Conservation (phyloP, 345 rosid genomes). For the Firmiana major region DNA sequence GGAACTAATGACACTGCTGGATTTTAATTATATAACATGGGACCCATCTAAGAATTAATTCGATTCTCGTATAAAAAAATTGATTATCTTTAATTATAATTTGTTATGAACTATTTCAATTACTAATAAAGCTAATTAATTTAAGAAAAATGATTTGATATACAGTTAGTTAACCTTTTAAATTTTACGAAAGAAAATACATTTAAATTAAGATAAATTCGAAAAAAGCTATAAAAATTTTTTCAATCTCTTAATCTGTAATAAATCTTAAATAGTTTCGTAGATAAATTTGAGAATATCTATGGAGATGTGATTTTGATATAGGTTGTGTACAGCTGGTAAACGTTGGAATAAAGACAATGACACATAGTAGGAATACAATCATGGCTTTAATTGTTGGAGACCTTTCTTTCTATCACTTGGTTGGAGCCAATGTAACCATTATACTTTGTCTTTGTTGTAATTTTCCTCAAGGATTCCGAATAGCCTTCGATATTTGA, state of each 20-base stretch:
- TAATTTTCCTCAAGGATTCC: background rate
- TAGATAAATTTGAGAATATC: too few species aligned
- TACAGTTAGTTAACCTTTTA: too few species aligned
- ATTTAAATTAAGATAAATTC: too few species aligned
- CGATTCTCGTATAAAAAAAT: background rate
- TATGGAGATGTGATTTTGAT: background rate
- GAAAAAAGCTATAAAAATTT: too few species aligned
- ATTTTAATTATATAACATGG: background rate
- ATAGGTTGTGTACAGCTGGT: background rate
- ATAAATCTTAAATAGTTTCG: too few species aligned
- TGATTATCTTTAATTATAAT: too few species aligned
- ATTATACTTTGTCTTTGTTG: background rate
- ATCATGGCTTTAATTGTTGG: background rate
- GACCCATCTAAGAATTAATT: background rate
- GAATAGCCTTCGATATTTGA: too few species aligned
- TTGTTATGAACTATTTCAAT: too few species aligned
- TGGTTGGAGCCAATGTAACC: background rate
- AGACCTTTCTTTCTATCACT: background rate
- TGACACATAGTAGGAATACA: constrained; percentile 4
- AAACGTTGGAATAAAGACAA: constrained; percentile 10
- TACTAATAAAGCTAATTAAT: background rate
- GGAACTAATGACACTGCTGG: background rate
- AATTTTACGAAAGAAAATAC: too few species aligned
- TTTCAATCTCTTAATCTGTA: too few species aligned
- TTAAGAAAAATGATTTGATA: too few species aligned